Conservation (phyloP, 1,139 yeast species). For the Pichia sp. region DNA sequence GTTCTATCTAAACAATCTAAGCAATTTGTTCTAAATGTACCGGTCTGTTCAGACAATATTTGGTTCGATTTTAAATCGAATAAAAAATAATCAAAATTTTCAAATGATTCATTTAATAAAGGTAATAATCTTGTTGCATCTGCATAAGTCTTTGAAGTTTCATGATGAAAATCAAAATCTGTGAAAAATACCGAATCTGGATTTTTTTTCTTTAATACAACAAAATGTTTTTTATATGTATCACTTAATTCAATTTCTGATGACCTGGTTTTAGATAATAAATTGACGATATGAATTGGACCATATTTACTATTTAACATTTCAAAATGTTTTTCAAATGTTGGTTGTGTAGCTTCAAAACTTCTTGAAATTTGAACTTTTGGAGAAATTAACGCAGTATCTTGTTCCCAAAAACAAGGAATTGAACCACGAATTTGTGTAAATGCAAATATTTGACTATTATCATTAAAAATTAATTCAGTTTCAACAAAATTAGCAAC, state of each 20-base stretch:
- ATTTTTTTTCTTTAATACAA: constrained; percentile 26
- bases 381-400: constrained; percentile 72
- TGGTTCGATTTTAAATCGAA: constrained; percentile 47
- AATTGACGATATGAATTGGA: constrained; percentile 76
- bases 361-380: constrained; percentile 87
- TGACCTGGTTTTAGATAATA: constrained; percentile 65
- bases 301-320: constrained; percentile 71
- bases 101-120: constrained; percentile 54
- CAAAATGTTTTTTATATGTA: constrained; percentile 56
- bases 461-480: constrained; percentile 64
- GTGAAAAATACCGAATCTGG: constrained; percentile 56
- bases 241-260: constrained; percentile 69
- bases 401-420: constrained; percentile 98
- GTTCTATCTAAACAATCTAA: constrained; percentile 94
- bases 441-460: constrained; percentile 61
- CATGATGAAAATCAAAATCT: constrained; percentile 90
- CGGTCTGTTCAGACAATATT: constrained; percentile 64
- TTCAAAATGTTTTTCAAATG: constrained; percentile 77
- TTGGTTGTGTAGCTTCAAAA: constrained; percentile 85
- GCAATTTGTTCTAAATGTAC: constrained; percentile 89
- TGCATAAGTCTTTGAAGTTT: constrained; percentile 80
- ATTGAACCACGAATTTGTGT: constrained; percentile 91
- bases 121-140: constrained; percentile 73
- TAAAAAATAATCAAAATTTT: constrained; percentile 75
- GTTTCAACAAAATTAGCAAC: constrained; percentile 97